Conservation (phyloP, 129 eudicot species). For the Flaveria trinervia region DNA sequence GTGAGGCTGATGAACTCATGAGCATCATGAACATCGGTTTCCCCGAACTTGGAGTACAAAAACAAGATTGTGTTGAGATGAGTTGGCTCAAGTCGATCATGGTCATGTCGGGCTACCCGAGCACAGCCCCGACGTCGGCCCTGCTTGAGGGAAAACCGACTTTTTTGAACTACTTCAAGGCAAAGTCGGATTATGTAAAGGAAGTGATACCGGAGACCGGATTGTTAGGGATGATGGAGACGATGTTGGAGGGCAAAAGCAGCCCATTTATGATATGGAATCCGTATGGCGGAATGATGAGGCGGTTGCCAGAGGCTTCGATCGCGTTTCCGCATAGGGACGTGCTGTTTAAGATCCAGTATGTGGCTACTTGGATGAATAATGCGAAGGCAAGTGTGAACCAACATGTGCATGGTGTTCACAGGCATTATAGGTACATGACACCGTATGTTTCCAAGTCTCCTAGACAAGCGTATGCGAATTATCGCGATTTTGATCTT, state of each 20-base stretch:
- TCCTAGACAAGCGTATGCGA: neutral
- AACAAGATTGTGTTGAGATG: slow-evolving; percentile 40
- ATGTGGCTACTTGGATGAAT: neutral
- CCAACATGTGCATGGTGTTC: neutral
- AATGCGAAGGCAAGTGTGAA: neutral
- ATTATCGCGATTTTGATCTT: neutral
- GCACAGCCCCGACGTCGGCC: neutral
- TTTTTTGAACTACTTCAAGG: slow-evolving; percentile 45
- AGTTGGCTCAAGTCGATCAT: slow-evolving; percentile 57
- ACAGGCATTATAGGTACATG: neutral
- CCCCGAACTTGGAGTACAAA: slow-evolving; percentile 1
- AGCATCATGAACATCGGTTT: slow-evolving; percentile 36
- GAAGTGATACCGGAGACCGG: neutral
- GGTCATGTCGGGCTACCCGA: slow-evolving; percentile 1
- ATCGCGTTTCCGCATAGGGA: neutral
- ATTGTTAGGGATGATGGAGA: neutral
- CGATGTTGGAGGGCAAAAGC: neutral
- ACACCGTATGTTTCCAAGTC: neutral
- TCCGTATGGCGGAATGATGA: neutral
- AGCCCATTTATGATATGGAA: neutral
- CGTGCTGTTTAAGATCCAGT: neutral
- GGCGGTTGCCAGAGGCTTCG: neutral
- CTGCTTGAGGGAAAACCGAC: neutral
- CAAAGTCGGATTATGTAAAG: slow-evolving; percentile 27
- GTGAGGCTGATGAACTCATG: slow-evolving; percentile 12